Percentiles rank a stretch among this genome's conserved stretches.
phyloP scores from a whole-genome alignment of 495 filamentous ascomycete genomes.

The Aspergillus heteromorphus region DNA sequence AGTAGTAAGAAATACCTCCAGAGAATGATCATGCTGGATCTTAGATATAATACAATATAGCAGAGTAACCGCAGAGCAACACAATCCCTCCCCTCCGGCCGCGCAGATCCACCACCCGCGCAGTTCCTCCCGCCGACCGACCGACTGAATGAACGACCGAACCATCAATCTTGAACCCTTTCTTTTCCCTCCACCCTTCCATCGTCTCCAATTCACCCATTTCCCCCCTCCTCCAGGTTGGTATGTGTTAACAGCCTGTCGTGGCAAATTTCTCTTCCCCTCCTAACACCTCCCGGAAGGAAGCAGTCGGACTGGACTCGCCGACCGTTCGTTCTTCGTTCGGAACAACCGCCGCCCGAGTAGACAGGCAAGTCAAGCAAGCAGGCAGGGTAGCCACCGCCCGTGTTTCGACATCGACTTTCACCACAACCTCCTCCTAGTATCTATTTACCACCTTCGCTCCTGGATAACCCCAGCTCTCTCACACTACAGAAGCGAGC shows the following conservation, averaged over 20 bases:
- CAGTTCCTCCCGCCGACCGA: not conserved
- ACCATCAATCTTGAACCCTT: constrained; percentile 3
- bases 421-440: too few species aligned
- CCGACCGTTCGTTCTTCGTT: constrained; percentile 11
- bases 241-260: not conserved
- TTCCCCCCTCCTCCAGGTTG: not conserved
- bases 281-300: too few species aligned
- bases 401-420: too few species aligned
- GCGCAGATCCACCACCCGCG: not conserved
- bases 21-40: too few species aligned
- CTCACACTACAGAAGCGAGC: too few species aligned
- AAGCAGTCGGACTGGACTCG: constrained; percentile 20
- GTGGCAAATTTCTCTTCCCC: not conserved
- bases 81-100: not conserved
- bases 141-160: too few species aligned
- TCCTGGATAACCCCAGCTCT: too few species aligned
- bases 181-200: constrained; percentile 2
- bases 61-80: not conserved
- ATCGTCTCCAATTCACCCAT: not conserved
- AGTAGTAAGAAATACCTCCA: too few species aligned
- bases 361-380: too few species aligned
- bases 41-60: too few species aligned
- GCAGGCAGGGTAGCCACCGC: too few species aligned
- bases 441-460: too few species aligned
- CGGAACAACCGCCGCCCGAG: constrained; percentile 8